Conservation (phyloP, 768 basidiomycete species). For the Suillus bovinus region DNA sequence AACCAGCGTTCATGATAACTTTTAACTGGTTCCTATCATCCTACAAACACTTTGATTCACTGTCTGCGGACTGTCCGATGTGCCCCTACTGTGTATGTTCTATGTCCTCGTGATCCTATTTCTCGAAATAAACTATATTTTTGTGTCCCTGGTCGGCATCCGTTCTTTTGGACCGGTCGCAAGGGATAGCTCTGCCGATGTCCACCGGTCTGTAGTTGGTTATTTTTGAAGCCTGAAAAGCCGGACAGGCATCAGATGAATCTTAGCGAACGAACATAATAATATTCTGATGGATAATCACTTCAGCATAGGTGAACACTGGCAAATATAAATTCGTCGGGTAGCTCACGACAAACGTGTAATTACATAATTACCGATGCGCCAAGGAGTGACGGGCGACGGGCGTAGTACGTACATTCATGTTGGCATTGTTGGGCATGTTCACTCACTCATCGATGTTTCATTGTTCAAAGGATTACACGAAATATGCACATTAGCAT, state of each 20-base stretch:
- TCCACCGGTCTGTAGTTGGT: constrained; percentile 10
- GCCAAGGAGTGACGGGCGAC: too few relatives aligned
- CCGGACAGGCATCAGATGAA: background rate
- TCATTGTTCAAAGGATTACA: too few relatives aligned
- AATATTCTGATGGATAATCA: too few relatives aligned
- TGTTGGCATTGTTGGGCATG: too few relatives aligned
- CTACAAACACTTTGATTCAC: constrained; percentile 5
- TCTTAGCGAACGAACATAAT: background rate
- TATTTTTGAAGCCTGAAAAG: constrained; percentile 17
- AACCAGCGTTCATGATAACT: constrained; percentile 1
- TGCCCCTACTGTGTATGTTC: constrained; percentile 16
- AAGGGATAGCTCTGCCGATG: too few relatives aligned
- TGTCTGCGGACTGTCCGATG: constrained; percentile 30
- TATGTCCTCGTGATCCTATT: constrained; percentile 6
- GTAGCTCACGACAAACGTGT: too few relatives aligned
- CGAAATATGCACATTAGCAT: too few relatives aligned
- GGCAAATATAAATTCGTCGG: too few relatives aligned
- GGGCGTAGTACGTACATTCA: too few relatives aligned
- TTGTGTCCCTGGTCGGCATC: background rate
- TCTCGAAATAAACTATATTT: background rate
- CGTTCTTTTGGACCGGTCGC: background rate
- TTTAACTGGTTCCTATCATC: constrained; percentile 3
- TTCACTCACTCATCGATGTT: too few relatives aligned
- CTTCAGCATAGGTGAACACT: too few relatives aligned
- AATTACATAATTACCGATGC: too few relatives aligned